These are phyloP conservation scores for Knoxdaviesia capensis DNA, from an alignment of 2,329 filamentous ascomycete genomes.

Conservation along the genomic window DNA sequence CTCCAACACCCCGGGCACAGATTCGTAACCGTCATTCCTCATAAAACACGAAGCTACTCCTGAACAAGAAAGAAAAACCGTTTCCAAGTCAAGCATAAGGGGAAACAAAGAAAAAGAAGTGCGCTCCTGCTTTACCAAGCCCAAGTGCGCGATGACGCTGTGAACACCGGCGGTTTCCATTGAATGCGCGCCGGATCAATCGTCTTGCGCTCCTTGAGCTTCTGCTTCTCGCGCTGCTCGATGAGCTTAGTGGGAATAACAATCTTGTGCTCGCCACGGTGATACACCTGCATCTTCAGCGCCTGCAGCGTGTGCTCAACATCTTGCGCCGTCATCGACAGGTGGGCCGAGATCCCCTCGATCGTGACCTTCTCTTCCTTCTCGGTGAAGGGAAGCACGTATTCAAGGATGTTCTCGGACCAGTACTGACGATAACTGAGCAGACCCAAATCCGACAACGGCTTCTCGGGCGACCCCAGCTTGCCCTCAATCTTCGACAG, in stretches of 20 bases:
- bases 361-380: constrained; percentile 58
- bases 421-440: constrained; percentile 94
- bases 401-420: constrained; percentile 82
- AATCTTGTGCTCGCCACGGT: constrained; percentile 91
- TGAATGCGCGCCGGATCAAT: constrained; percentile 66
- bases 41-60: too few species aligned
- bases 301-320: constrained; percentile 90
- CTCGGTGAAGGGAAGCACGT: constrained; percentile 56
- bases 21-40: too few species aligned
- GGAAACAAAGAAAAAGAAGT: not conserved
- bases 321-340: constrained; percentile 94
- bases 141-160: constrained; percentile 78
- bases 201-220: constrained; percentile 51
- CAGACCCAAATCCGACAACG: constrained; percentile 79
- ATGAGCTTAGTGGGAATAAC: constrained; percentile 74
- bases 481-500: constrained; percentile 89
- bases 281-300: constrained; percentile 86
- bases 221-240: constrained; percentile 60
- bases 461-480: constrained; percentile 90
- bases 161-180: constrained; percentile 95
- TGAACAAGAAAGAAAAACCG: not conserved
- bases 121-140: constrained; percentile 49
- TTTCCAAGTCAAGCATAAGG: not conserved
- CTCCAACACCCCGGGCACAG: too few species aligned
- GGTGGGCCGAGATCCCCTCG: constrained; percentile 56